Percentiles rank a stretch among this genome's conserved stretches.
phyloP scores from a whole-genome alignment of 768 basidiomycete genomes.

The Clavaria fumosa region DNA sequence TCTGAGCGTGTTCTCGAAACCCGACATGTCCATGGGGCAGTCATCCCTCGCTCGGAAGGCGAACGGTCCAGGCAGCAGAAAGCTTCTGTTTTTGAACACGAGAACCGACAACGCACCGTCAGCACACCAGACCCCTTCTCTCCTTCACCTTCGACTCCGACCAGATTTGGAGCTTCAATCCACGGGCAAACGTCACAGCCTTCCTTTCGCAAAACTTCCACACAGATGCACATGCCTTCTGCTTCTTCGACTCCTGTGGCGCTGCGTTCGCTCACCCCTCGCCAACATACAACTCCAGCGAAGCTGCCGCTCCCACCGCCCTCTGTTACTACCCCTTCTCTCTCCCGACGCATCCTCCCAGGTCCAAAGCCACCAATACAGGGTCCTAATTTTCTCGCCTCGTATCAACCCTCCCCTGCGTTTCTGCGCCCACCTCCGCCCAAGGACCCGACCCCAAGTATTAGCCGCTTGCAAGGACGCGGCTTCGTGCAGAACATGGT shows the following conservation, averaged over 20 bases:
- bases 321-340: constrained; percentile 24
- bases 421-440: constrained; percentile 39
- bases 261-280: constrained; percentile 15
- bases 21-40: too few relatives aligned
- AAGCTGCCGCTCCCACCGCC: constrained; percentile 16
- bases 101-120: constrained; percentile 25
- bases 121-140: constrained; percentile 14
- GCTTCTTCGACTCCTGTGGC: constrained; percentile 9
- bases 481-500: constrained; percentile 80
- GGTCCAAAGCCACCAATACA: constrained; percentile 29
- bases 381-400: constrained; percentile 28
- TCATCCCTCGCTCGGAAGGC: not conserved
- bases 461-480: constrained; percentile 68
- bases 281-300: constrained; percentile 12
- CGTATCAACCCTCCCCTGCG: constrained; percentile 34
- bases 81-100: not conserved
- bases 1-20: not conserved
- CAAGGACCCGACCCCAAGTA: constrained; percentile 70
- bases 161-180: too few relatives aligned
- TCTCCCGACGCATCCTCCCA: constrained; percentile 40
- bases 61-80: not conserved
- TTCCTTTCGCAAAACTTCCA: not conserved
- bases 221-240: not conserved
- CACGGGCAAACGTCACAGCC: too few relatives aligned
- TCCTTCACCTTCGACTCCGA: not conserved